Evolutionary conservation across 2,329 filamentous ascomycete genomes (phyloP).

Genomic region (Cladophialophora bantiana): DNA sequence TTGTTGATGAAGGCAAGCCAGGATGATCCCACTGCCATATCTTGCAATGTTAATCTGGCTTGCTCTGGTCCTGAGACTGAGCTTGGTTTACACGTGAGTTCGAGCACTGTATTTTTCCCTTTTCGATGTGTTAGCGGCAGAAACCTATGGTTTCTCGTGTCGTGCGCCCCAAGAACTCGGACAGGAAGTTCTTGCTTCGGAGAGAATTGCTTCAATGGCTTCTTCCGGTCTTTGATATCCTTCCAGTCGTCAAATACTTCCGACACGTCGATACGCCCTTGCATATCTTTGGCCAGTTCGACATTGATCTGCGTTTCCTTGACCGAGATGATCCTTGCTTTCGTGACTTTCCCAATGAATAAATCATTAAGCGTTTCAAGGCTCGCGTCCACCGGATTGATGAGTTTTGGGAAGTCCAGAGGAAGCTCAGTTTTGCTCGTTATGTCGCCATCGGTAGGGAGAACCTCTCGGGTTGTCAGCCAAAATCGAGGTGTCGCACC

Average conservation of each 20-base stretch:
- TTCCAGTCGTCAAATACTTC: conserved; percentile 90
- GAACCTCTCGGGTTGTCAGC: conserved; percentile 63
- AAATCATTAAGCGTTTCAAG: conserved; percentile 75
- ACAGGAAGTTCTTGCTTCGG: conserved; percentile 74
- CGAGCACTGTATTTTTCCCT: conserved; percentile 78
- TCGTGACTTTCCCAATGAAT: conserved; percentile 72
- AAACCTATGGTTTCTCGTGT: conserved; percentile 88
- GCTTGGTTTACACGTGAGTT: conserved; percentile 81
- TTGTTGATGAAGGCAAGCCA: conserved; percentile 93
- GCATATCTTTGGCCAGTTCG: conserved; percentile 81
- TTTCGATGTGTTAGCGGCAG: conserved; percentile 87
- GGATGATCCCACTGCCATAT: conserved; percentile 73
- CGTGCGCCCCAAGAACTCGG: conserved; percentile 83
- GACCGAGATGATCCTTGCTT: conserved; percentile 80
- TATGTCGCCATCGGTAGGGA: conserved; percentile 51
- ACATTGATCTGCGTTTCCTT: conserved; percentile 95
- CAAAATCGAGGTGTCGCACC: conserved; percentile 68
- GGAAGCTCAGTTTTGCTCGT: conserved; percentile 41
- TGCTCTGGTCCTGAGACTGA: conserved; percentile 61
- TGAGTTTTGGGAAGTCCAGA: conserved; percentile 49
- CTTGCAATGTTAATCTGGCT: conserved; percentile 72
- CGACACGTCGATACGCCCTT: conserved; percentile 91
- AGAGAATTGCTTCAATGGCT: conserved; percentile 77
- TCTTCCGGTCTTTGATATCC: conserved; percentile 81
- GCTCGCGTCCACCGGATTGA: conserved; percentile 70